Evolutionary conservation across 805 yeast species (phyloP).

Genomic region (Zygotorulaspora chibaensis): DNA sequence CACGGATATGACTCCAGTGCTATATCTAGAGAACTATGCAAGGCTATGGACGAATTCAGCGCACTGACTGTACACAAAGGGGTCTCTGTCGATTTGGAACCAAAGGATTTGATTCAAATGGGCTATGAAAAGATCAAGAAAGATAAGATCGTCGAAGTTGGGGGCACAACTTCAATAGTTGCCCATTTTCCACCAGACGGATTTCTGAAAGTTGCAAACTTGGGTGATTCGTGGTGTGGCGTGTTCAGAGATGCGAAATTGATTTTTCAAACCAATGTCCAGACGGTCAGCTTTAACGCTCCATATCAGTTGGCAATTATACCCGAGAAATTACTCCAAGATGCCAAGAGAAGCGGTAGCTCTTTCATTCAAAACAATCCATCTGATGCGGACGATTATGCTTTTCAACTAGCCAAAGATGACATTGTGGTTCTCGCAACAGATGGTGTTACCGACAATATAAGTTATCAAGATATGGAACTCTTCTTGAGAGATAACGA

Average conservation of each 20-base stretch:
- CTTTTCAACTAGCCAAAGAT: slow-evolving; percentile 58
- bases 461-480: slow-evolving; percentile 67
- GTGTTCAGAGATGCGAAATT: slow-evolving; percentile 65
- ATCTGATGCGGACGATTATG: slow-evolving; percentile 58
- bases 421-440: slow-evolving; percentile 85
- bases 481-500: slow-evolving; percentile 54
- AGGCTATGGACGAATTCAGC: slow-evolving; percentile 41
- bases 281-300: slow-evolving; percentile 84
- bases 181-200: slow-evolving; percentile 62
- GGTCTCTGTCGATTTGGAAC: slow-evolving; percentile 27
- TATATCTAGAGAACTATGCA: slow-evolving; percentile 75
- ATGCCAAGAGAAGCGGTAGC: slow-evolving; percentile 52
- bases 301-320: slow-evolving; percentile 88
- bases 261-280: slow-evolving; percentile 64
- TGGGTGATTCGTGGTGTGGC: slow-evolving; percentile 96
- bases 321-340: slow-evolving; percentile 54
- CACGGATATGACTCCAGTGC: slow-evolving; percentile 88
- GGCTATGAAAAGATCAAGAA: slow-evolving; percentile 54
- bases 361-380: slow-evolving; percentile 72
- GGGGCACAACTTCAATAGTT: slow-evolving; percentile 89
- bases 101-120: slow-evolving; percentile 45
- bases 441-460: slow-evolving; percentile 90
- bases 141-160: slow-evolving; percentile 68
- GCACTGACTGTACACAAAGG: slow-evolving; percentile 11
- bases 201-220: slow-evolving; percentile 59